phyloP scores from a whole-genome alignment of 371 early-diverging fungal species.

The Mortierella sp. region DNA sequence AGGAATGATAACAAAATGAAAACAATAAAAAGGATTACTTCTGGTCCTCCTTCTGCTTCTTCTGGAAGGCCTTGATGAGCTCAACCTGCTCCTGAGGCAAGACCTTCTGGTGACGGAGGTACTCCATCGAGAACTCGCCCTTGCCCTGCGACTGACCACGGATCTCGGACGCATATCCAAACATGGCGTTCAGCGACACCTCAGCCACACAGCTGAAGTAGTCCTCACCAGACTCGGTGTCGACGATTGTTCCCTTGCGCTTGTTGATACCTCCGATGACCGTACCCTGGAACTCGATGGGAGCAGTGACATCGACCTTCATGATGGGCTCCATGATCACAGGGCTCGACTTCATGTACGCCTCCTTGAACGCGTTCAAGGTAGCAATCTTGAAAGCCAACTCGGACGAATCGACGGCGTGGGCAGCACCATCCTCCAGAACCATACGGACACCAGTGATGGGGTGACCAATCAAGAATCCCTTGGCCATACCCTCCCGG shows the following conservation, averaged over 20 bases:
- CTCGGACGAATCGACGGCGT: slow-evolving; percentile 97
- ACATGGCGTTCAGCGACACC: slow-evolving; percentile 97
- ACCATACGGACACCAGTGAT: slow-evolving; percentile 91
- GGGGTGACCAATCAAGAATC: slow-evolving; percentile 93
- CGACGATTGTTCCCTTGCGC: slow-evolving; percentile 95
- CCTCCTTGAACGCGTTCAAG: slow-evolving; percentile 90
- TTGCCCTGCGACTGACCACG: slow-evolving; percentile 96
- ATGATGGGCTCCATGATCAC: slow-evolving; percentile 97
- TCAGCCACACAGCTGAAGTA: slow-evolving; percentile 89
- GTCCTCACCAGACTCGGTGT: slow-evolving; percentile 95
- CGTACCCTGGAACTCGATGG: slow-evolving; percentile 95
- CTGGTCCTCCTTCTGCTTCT: slow-evolving; percentile 60
- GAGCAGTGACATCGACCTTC: slow-evolving; percentile 93
- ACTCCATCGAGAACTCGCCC: slow-evolving; percentile 99
- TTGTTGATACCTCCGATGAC: slow-evolving; percentile 95
- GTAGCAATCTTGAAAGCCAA: slow-evolving; percentile 96
- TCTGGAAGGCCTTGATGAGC: slow-evolving; percentile 88
- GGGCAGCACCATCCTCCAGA: slow-evolving; percentile 95
- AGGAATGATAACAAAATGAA: neutral
- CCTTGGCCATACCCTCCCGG: slow-evolving; percentile 92
- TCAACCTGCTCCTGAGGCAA: slow-evolving; percentile 85
- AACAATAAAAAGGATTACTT: slow-evolving; percentile 26
- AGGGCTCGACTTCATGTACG: slow-evolving; percentile 85
- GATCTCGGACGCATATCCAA: slow-evolving; percentile 97
- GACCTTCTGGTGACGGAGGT: slow-evolving; percentile 91